These are phyloP conservation scores for Aspergillus udagawae DNA, from an alignment of 2,329 filamentous ascomycete genomes.

Conservation along the genomic window DNA sequence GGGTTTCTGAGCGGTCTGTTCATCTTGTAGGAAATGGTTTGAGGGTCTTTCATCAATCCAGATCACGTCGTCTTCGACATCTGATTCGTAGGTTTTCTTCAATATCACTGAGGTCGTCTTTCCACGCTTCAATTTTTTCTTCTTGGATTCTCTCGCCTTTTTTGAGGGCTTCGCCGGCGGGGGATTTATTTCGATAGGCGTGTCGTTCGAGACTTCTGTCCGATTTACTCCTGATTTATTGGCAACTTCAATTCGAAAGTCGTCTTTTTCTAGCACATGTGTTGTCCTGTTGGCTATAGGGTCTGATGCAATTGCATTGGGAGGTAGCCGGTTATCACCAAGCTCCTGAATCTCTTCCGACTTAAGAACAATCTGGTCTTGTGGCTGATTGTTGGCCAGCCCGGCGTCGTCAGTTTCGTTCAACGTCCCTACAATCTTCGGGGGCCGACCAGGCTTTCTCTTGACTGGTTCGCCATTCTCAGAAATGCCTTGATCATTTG, in stretches of 20 bases:
- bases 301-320: not conserved
- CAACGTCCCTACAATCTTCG: conserved; percentile 10
- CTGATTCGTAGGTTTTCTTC: conserved; percentile 25
- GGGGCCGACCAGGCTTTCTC: conserved; percentile 16
- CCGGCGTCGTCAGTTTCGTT: not conserved
- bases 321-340: not conserved
- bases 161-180: not conserved
- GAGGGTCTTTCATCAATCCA: conserved; percentile 35
- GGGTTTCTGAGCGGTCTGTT: conserved; percentile 1
- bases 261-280: not conserved
- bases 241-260: not conserved
- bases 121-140: conserved; percentile 43
- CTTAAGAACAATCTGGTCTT: not conserved
- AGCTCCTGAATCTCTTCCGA: not conserved
- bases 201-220: not conserved
- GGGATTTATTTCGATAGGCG: not conserved
- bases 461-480: conserved; percentile 13
- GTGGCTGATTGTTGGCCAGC: not conserved
- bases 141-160: conserved; percentile 30
- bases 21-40: not conserved
- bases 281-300: not conserved
- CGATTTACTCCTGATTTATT: not conserved
- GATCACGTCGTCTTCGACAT: conserved; percentile 39
- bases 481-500: not conserved
- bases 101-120: conserved; percentile 37